Evolutionary conservation across 257 asterid genomes (phyloP), one percentile per base, ranked within the genome.

Genomic region (Solanum peruvianum): DNA sequence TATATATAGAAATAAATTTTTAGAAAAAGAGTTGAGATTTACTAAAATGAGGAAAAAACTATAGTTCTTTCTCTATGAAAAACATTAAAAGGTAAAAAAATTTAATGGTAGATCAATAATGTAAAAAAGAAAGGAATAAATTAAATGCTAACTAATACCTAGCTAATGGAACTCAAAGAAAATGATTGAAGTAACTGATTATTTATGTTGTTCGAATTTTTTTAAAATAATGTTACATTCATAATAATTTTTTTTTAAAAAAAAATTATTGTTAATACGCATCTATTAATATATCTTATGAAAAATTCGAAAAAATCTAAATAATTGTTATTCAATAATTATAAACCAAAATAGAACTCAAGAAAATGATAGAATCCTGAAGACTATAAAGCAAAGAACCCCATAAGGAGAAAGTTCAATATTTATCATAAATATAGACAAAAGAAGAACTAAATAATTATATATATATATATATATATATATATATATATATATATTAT

Each of bases 381-480:
- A 47, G 66, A 4, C 5, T 45, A 76, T n/a, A 44, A 45, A 45
- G 41, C 66, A 78, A 78, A 27, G 15, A 44, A 25, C 64, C 11
- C 84, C 20, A 45, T 78, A 44, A 14, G 8, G 84, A 77, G 41
- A 25, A 78, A 89, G 85, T 77, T 89, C 89, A 88, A 67, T 66
- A 49, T 45, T 89, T 86, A 85, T 85, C 84, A 85, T 84, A 35
- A 49, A 86, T 76, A 64, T 58, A 25, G 25, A 75, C 60, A 69
- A 76, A 69, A 49, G 27, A 71, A 77, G 88, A 81, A 85, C n/a
- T 16, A 77, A 66, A 86, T 78, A 44, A 84, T 81, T 87, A 3
- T 33, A 33, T 33, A 33, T 33, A 33, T 35, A 35, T 35, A 35
- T 35, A 35, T 35, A 35, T 4, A 35, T 35, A 35, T 5, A 35